Base-by-base conservation (phyloP, 1,139 yeast genomes). In the Zygosaccharomyces sapae region DNA sequence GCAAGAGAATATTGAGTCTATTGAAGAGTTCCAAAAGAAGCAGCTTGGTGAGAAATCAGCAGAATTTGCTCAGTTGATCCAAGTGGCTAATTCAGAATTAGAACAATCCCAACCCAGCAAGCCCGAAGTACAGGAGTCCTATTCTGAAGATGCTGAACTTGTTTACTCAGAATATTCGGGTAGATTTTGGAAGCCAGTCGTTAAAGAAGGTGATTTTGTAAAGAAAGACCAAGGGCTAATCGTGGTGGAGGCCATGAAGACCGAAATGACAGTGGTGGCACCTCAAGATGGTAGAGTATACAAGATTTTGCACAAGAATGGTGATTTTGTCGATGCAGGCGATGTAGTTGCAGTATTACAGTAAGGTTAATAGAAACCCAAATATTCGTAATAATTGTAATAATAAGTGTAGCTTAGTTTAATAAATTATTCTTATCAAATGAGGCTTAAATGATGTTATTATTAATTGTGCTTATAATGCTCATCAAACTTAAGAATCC, bases 161-260 rank as follows among this genome's bases (percentile, higher is more conserved):
- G 88, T 90, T 25, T 89, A 89, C 66, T 90, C 97, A 16, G 97
- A 92, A 66, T 92, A 82, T 63, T 86, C 96, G 9, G 98, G 97
- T 48, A 76, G 97, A 58, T 89, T 92, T 79, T 92, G 97, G 98
- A 92, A 92, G 69, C 80, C 94, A 2, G 72, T 89, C 57, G 95
- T 85, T 29, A 71, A 75, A 47, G 90, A 78, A 39, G 97, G 96
- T n/a, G 94, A 86, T 57, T 69, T 57, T 18, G 95, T 92, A 27
- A 71, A 72, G 45, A 76, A 72, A 48, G 95, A 90, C 31, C 92
- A 87, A 59, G 89, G 89, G 4, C 73, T 92, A 54, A 78, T 90
- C 53, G 88, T 92, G 45, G 87, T 92, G 49, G 97, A 92, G 68
- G 97, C 97, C 46, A 92, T 92, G 97, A 92, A 92, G 74, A 92